Conservation (phyloP, 176 grass and related monocot genomes). For the Hyparrhenia diplandra region DNA sequence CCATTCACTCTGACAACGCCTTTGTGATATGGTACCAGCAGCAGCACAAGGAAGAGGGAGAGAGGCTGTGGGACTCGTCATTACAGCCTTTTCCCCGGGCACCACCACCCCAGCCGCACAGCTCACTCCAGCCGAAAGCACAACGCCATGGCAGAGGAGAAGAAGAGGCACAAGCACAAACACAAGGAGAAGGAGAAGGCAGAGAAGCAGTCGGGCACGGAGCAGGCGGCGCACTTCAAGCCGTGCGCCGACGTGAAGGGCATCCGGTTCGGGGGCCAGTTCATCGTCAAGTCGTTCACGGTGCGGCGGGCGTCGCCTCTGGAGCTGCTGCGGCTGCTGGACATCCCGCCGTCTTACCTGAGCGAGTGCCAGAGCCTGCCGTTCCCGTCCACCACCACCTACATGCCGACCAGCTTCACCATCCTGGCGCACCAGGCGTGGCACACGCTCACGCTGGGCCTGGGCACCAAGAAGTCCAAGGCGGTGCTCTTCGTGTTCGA, state of each 20-base stretch:
- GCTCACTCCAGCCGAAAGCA: conserved; percentile 36
- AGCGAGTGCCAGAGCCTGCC: conserved; percentile 85
- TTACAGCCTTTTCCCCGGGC: conserved; percentile 39
- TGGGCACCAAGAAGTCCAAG: conserved; percentile 98
- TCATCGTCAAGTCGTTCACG: conserved; percentile 96
- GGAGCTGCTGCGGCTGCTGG: conserved; percentile 86
- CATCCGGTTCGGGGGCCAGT: conserved; percentile 84
- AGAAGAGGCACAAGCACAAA: conserved; percentile 46
- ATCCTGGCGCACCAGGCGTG: conserved; percentile 97
- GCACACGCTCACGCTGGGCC: conserved; percentile 92
- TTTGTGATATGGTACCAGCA: conserved; percentile 43
- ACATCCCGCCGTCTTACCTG: conserved; percentile 88
- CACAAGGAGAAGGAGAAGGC: conserved; percentile 13
- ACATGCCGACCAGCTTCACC: conserved; percentile 96
- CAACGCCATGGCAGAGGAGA: conserved; percentile 52
- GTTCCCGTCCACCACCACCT: conserved; percentile 80
- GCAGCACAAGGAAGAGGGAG: not conserved
- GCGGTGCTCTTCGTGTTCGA: conserved; percentile 89
- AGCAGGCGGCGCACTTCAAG: conserved; percentile 72
- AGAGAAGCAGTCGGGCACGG: conserved; percentile 2
- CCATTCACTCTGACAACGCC: conserved; percentile 29
- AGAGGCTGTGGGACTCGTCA: conserved; percentile 28
- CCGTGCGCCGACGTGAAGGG: conserved; percentile 82
- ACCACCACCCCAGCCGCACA: conserved; percentile 25
- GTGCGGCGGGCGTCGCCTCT: conserved; percentile 88